Base-by-base conservation (phyloP, 73 alveolate genomes). In the Stentor coeruleus region DNA sequence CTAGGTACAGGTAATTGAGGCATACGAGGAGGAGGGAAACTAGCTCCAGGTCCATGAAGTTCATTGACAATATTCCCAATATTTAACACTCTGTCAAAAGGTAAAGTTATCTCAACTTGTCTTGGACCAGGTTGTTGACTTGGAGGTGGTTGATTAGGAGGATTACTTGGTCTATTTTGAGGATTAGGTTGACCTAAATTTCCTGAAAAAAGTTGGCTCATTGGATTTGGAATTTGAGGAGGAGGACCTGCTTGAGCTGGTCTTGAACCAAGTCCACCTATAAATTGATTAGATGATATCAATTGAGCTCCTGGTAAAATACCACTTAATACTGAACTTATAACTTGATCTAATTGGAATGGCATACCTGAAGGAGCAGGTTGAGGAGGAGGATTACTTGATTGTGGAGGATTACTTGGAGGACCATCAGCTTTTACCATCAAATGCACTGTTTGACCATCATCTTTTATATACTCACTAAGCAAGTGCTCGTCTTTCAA, bases 381-480 rank as follows among this genome's bases (percentile, higher is more conserved):
- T 30, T 38, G 30, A 38, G 83, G 83, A 14, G 33, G 15, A 75
- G 83, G 83, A 2, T 14, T 31, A 6, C 28, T 11, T 38, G 37
- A 26, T 26, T n/a, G 20, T 30, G 59, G 74, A 33, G 15, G 72
- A n/a, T 38, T 3, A 26, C 74, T 31, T 20, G 82, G 80, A 60
- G 36, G 89, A 58, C 36, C 84, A 33, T 59, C 89, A 2, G 82
- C 57, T 38, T 33, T 86, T 3, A 84, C 87, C 92, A 86, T 73
- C 59, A 90, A 14, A 85, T 90, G 93, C 3, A 90, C 80, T 6
- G 89, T 76, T 37, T 87, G 88, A 3, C 86, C 92, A 87, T 90
- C 92, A 79, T 90, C 92, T 84, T 84, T 90, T 36, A 90, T 86
- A 83, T 84, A 80, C 4, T 37, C 75, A 28, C 74, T 39, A 3